Evolutionary conservation across 2,329 filamentous ascomycete genomes (phyloP), one percentile per base, ranked within the genome.

Genomic region (Penicillium sp.): DNA sequence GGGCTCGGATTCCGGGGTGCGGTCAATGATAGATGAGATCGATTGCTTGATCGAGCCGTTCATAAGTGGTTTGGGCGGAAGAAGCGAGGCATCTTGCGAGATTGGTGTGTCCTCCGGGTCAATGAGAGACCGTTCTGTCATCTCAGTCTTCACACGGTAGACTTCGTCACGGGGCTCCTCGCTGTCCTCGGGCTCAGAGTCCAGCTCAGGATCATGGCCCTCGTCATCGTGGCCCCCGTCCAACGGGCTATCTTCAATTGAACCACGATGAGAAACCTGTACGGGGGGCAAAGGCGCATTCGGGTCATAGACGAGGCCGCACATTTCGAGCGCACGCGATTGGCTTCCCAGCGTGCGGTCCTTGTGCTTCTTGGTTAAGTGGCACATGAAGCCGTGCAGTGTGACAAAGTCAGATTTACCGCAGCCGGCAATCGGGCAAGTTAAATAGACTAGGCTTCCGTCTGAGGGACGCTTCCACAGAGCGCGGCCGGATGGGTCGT

Each of bases 351-450:
- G 57, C 19, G 72, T 77, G 55, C 75, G 73, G 60, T 78, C 76
- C 56, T 78, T 78, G 65, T 78, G 76, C 60, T 78, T 77, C 63
- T 78, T 78, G 4, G 76, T 78, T 56, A 78, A 66, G 54, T 78
- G 76, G 67, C 76, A 78, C 75, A 78, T 78, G 65, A 78, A 78
- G 19, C 76, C 76, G 55, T 78, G 76, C 10, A 78, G 70, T 2
- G 51, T 78, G 59, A 78, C 75, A 56, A 78, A 78, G 61, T 78
- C 76, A 0, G 75, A 73, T 65, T 78, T 78, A 4, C 74, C 72
- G 59, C 76, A 78, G 26, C 75, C 75, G 3, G 70, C 66, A 2
- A 76, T 72, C 1, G 76, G 76, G 42, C 76, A 78, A 26, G 73
- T 76, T 6, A 78, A 70, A 58, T 78, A 78, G 7, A 78, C 76